A percentile compares a stretch with the other conserved stretches of the same genome.
These are phyloP conservation scores for Gossypium ekmanianum DNA, from an alignment of 345 rosid genomes.

Conservation along the genomic window DNA sequence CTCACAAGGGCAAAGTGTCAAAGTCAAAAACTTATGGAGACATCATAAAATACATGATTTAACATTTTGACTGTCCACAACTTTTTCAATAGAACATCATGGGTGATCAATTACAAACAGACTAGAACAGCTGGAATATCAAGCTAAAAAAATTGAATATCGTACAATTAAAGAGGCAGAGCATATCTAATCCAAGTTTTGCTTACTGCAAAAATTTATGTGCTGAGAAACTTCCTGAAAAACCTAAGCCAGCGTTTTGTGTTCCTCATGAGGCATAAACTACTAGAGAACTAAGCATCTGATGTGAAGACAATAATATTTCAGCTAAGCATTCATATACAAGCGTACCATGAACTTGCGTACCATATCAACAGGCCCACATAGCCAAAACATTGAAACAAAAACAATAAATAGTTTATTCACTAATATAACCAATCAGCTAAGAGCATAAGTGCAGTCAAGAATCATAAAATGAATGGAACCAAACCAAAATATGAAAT, in stretches of 20 bases:
- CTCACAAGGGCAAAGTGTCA: background rate
- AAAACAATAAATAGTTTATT: conserved; percentile 3
- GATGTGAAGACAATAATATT: background rate
- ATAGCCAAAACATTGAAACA: conserved; percentile 4
- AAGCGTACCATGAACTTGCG: background rate
- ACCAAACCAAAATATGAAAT: conserved; percentile 2
- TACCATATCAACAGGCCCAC: conserved; percentile 1
- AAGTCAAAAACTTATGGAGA: background rate
- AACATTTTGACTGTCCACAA: background rate
- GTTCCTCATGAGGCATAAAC: background rate
- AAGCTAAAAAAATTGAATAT: background rate
- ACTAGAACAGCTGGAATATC: conserved; percentile 6
- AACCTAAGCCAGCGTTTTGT: background rate
- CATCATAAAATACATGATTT: background rate
- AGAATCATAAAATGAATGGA: background rate
- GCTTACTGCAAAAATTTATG: background rate
- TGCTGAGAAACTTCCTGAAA: background rate
- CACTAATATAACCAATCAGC: background rate
- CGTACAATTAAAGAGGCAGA: background rate
- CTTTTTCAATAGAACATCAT: background rate
- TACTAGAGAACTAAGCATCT: background rate
- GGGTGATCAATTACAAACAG: background rate
- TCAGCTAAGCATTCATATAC: background rate
- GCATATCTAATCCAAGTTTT: background rate
- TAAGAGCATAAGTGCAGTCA: background rate